Evolutionary conservation across 2,329 filamentous ascomycete species (phyloP).

Genomic region (Akanthomyces dipterigenus): DNA sequence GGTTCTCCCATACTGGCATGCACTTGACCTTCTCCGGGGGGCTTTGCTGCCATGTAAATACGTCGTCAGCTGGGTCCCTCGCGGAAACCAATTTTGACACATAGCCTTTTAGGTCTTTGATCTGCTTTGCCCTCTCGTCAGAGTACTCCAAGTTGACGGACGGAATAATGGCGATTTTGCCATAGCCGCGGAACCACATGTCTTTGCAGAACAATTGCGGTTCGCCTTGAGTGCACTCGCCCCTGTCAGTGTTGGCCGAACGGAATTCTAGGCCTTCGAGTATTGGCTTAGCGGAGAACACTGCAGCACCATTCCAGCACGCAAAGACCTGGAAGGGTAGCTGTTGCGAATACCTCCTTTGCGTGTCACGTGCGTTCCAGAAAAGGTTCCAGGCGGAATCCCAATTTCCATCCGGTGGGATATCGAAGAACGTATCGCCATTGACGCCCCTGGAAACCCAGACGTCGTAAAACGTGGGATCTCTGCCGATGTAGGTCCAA

Average conservation of each 20-base stretch:
- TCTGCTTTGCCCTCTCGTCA: constrained; percentile 33
- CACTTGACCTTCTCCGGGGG: constrained; percentile 43
- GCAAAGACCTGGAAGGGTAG: constrained; percentile 53
- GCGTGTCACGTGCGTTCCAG: constrained; percentile 37
- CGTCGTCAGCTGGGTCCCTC: constrained; percentile 22
- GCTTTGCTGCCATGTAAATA: constrained; percentile 35
- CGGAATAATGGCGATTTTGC: constrained; percentile 50
- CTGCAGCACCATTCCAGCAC: constrained; percentile 53
- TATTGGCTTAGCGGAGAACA: constrained; percentile 41
- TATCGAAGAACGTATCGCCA: constrained; percentile 50
- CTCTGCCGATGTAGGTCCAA: constrained; percentile 39
- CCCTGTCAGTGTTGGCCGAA: constrained; percentile 14
- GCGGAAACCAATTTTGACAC: constrained; percentile 28
- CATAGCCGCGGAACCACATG: constrained; percentile 42
- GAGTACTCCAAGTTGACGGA: constrained; percentile 50
- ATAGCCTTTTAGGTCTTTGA: constrained; percentile 47
- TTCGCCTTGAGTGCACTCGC: constrained; percentile 43
- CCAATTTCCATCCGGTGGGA: constrained; percentile 44
- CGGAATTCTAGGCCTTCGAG: constrained; percentile 41
- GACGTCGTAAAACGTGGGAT: constrained; percentile 50
- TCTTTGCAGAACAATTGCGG: constrained; percentile 52
- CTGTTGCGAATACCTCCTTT: constrained; percentile 24
- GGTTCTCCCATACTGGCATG: constrained; percentile 34
- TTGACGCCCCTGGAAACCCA: constrained; percentile 47
- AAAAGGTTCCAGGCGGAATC: constrained; percentile 44